Base-by-base conservation (phyloP, 257 asterid genomes). In the Solanum rostratum region DNA sequence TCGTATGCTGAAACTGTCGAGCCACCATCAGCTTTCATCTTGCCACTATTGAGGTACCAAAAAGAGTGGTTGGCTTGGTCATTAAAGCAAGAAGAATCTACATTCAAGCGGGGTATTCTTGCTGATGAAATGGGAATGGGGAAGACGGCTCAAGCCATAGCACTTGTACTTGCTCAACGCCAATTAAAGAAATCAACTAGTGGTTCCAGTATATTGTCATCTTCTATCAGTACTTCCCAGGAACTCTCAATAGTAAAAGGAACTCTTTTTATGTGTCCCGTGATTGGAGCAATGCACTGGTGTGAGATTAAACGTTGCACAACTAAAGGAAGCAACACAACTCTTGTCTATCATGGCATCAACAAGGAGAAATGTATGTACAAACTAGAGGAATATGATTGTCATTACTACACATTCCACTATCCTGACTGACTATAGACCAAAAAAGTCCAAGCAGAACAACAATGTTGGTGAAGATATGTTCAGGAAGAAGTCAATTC, bases 111-210 rank as follows among this genome's bases (percentile, higher is more conserved):
- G 73, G 98, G 99, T 80, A 94, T 96, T 80, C 98, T 94, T 83
- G 98, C 98, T 7, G 99, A 96, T 86, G 99, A 96, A 89, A 94
- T 93, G 99, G 98, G 98, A 16, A 94, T 96, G 99, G 99, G 98
- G 39, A 96, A 96, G 91, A 94, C 98, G 33, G 93, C 91, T 73
- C 98, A 96, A 88, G 98, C 98, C 68, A 96, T 94, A 86, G 92
- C 99, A 27, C 97, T 96, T 54, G 99, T 96, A 84, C 94, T 95
- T 84, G 90, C 92, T 52, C 93, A 96, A 87, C 87, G 95, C 71
- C 91, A 89, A 85, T 79, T 93, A 74, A 45, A 41, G 52, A 85
- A 39, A 54, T 4, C 39, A 33, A 92, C 87, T 46, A 85, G 83
- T 82, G 92, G 80, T 57, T 81, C 86, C 39, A 83, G 69, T 69